Percentiles rank a stretch among this genome's conserved stretches.
Evolutionary conservation across 2,329 filamentous ascomycete genomes (phyloP).

Genomic region (Hypoxylon sp.): DNA sequence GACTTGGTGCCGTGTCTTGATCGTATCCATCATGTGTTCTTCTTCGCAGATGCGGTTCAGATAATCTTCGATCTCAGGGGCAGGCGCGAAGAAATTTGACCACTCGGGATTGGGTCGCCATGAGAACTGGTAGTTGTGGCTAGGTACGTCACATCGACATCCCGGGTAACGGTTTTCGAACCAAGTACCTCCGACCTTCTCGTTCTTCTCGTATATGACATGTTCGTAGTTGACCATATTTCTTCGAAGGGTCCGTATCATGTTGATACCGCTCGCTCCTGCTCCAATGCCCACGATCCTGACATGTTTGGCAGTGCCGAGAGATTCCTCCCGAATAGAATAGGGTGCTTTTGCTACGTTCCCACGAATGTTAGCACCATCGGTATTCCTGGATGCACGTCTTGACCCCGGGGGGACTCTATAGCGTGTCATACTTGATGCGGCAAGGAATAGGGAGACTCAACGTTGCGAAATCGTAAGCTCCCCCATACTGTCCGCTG

Average conservation of each 20-base stretch:
- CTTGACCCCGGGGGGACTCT: constrained; percentile 40
- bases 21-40: constrained; percentile 59
- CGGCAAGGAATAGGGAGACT: constrained; percentile 41
- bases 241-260: constrained; percentile 60
- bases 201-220: constrained; percentile 69
- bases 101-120: constrained; percentile 72
- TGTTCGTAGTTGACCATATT: constrained; percentile 60
- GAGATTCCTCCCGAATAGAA: constrained; percentile 54
- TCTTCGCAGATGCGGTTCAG: constrained; percentile 63
- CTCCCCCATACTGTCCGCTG: constrained; percentile 43
- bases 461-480: constrained; percentile 43
- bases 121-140: constrained; percentile 73
- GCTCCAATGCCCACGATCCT: constrained; percentile 61
- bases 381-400: constrained; percentile 29
- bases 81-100: constrained; percentile 68
- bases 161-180: constrained; percentile 71
- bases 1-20: constrained; percentile 61
- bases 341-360: constrained; percentile 49
- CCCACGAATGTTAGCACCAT: constrained; percentile 39
- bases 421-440: constrained; percentile 49
- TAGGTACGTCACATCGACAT: constrained; percentile 68
- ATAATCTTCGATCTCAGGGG: constrained; percentile 68
- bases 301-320: constrained; percentile 57
- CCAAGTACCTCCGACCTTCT: constrained; percentile 69
- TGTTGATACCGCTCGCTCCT: constrained; percentile 60